These are phyloP conservation scores for Cyclotella kingstonii DNA, from an alignment of 108 stramenopile species.

Conservation along the genomic window DNA sequence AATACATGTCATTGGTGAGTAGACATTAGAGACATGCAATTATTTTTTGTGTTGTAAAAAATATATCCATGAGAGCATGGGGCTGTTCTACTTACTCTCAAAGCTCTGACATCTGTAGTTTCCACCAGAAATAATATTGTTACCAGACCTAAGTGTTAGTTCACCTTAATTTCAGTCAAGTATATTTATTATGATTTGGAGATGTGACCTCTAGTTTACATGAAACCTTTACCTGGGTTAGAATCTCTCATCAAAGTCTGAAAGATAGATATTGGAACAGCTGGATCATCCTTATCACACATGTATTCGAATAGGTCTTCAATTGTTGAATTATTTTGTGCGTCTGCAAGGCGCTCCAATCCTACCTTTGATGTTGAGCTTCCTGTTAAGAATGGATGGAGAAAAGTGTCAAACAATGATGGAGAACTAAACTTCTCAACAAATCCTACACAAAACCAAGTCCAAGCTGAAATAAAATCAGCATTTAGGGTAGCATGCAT, in stretches of 20 bases:
- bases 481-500: constrained; percentile 34
- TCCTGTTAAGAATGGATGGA: constrained; percentile 9
- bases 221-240: no score
- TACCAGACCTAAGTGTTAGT: no score
- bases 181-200: no score
- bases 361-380: constrained; percentile 6
- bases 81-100: no score
- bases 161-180: no score
- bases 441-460: constrained; percentile 38
- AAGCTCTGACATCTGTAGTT: no score
- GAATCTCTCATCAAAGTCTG: constrained; percentile 1
- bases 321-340: constrained; percentile 31
- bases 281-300: constrained; percentile 6
- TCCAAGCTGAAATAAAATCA: constrained; percentile 35
- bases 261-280: neutral
- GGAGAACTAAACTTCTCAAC: constrained; percentile 19
- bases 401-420: constrained; percentile 12
- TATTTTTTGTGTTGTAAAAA: no score
- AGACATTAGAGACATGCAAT: no score
- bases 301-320: constrained; percentile 27
- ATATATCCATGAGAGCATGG: no score
- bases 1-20: no score
- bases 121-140: no score
- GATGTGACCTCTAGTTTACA: no score
- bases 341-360: constrained; percentile 8